Base-by-base conservation (phyloP, 192 early-diverging fungal genomes). In the Dissophora globulifera region DNA sequence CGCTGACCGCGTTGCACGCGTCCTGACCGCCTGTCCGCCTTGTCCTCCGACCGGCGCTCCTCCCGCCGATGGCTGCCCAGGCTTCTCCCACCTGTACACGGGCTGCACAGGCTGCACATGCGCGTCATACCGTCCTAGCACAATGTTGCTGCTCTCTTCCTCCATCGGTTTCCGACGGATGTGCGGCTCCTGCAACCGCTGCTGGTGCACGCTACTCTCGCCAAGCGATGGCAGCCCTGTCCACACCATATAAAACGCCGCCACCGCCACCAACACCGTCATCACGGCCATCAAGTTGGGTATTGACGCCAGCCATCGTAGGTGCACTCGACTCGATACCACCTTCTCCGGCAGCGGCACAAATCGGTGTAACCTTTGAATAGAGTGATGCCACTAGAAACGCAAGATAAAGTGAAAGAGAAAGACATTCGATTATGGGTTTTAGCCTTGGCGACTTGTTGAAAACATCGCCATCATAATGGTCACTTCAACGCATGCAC, bases 91-190 rank as follows among this genome's bases (percentile, higher is more conserved):
- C 13, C 48, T 31, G 43, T 56, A 42, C 47, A 75, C 26, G 1
- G 63, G 55, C 31, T 40, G 31, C 35, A 63, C 61, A 13, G 59
- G 48, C 49, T 67, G 63, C 22, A 76, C 72, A 76, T 76, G 63
- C 13, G 72, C 48, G 19, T 76, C 72, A 31, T 76, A 76, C 8
- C 47, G 48, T 17, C 38, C 43, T 16, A 47, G n/a, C 9, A 40
- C 29, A n/a, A n/a, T n/a, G n/a, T n/a, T n/a, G 5, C 27, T 40
- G 20, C 32, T 22, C 9, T 51, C 40, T 20, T 58, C 38, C 27
- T 38, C 29, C 1, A 23, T 25, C 9, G 48, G 19, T 4, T 48
- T 48, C 12, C 15, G 31, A 43, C 5, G 40, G 15, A 48, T 55
- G n/a, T 38, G 59, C 3, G 27, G 48, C 22, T 57, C 35, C 25